Base-by-base conservation (phyloP, 2,329 filamentous ascomycete genomes). In the Diplocarpon rosae region DNA sequence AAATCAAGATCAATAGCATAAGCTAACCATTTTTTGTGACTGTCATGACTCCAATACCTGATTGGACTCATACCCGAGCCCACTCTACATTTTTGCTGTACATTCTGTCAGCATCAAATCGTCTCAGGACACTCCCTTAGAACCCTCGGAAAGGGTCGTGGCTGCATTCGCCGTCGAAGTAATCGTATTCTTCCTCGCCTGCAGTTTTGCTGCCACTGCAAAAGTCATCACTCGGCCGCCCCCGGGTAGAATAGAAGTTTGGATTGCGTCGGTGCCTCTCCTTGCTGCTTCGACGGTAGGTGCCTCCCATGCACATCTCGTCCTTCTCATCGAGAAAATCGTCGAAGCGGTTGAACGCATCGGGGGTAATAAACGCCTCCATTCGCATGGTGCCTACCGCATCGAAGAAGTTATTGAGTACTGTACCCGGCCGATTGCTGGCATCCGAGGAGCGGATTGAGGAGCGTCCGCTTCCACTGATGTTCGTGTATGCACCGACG, bases 371-470 rank as follows among this genome's bases (percentile, higher is more conserved):
- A 62, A 96, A 98, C 0, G 92, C 92, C 63, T 96, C 90, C 90
- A 98, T 96, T 24, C 92, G 79, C 37, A 96, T 79, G 1, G 89
- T 96, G 1, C 89, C 88, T 46, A 93, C 82, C 1, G 84, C 84
- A 56, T 93, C 88, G 59, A 92, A 92, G 66, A 92, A 89, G 62
- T 62, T 62, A 33, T 61, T 60, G 10, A 57, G 55, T 11, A 58
- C 56, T 6, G 48, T 53, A 60, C 37, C 55, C 14, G 60, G 58
- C 5, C 57, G 52, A 34, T 50, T 46, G 13, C 54, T 56, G 2
- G 57, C 59, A 39, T 62, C 60, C 7, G 56, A 60, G 13, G 59
- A 59, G 8, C 59, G 56, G 35, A 60, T 53, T 1, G 57, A 59
- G 8, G 56, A 57, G 16, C 54, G 54, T 59, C 61, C 48, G 65